Evolutionary conservation across 352 stramenopile species (phyloP).

Genomic region (Globisporangium spiculum): DNA sequence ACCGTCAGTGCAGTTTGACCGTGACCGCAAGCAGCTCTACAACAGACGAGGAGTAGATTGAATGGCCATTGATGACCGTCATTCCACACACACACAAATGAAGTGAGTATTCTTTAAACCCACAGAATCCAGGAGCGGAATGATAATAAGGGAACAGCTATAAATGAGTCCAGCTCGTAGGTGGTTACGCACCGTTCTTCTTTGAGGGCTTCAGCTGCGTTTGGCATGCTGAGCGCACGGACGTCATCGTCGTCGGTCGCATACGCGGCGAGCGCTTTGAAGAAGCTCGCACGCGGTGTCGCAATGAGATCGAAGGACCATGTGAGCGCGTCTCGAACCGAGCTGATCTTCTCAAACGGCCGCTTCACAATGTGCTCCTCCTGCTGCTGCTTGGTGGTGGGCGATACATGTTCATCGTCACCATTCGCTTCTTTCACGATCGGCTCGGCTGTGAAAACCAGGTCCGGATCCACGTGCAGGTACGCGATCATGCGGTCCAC

Average conservation of each 20-base stretch:
- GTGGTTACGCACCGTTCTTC: constrained; percentile 29
- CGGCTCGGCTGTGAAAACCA: constrained; percentile 41
- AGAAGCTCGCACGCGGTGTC: constrained; percentile 53
- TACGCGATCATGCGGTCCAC: constrained; percentile 53
- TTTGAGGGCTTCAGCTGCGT: constrained; percentile 45
- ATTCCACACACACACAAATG: neutral
- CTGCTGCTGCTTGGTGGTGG: constrained; percentile 3
- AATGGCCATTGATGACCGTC: neutral
- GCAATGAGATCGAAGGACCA: constrained; percentile 79
- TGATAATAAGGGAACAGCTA: neutral
- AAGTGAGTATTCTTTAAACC: neutral
- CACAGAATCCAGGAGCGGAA: constrained; percentile 3
- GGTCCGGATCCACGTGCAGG: constrained; percentile 50
- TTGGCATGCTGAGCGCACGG: constrained; percentile 37
- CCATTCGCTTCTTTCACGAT: constrained; percentile 5
- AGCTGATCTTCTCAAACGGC: constrained; percentile 57
- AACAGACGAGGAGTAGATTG: neutral
- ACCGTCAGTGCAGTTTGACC: constrained; percentile 24
- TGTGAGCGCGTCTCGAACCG: constrained; percentile 60
- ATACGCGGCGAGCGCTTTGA: constrained; percentile 59
- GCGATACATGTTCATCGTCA: neutral
- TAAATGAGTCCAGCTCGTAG: neutral
- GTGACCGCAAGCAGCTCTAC: neutral
- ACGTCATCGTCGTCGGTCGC: constrained; percentile 55
- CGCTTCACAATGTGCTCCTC: constrained; percentile 19